Conservation (phyloP, 495 filamentous ascomycete genomes). For the Chaetomidium leptoderma region DNA sequence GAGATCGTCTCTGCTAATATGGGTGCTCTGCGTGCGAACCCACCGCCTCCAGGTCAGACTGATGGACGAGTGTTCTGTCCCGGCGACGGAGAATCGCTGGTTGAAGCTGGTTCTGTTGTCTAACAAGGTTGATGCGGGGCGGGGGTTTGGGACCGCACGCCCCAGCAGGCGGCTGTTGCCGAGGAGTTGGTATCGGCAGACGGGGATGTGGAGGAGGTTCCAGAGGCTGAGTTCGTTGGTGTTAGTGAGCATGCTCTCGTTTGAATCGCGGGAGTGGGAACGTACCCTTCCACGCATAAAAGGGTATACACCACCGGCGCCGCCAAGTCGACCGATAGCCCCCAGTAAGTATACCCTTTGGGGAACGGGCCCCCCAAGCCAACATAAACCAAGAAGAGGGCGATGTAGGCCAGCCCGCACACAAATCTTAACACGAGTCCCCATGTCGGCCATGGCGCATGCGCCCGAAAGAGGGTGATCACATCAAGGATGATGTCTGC, state of each 20-base stretch:
- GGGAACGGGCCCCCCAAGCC: constrained; percentile 26
- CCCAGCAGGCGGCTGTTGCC: constrained; percentile 5
- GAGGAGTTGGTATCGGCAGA: constrained; percentile 22
- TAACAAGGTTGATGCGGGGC: not conserved
- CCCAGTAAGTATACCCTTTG: constrained; percentile 23
- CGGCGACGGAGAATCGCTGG: constrained; percentile 14
- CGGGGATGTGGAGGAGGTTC: constrained; percentile 23
- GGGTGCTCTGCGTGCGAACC: constrained; percentile 15
- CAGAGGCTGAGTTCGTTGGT: constrained; percentile 18
- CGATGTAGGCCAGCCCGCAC: constrained; percentile 24
- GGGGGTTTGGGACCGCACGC: not conserved
- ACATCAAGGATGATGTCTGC: constrained; percentile 32
- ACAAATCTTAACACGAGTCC: constrained; percentile 19
- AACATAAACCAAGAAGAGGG: constrained; percentile 29
- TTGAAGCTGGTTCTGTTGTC: constrained; percentile 12
- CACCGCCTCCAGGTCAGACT: constrained; percentile 18
- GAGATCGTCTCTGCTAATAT: constrained; percentile 5
- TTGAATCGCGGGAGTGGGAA: not conserved
- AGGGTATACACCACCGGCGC: constrained; percentile 27
- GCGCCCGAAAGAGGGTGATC: constrained; percentile 25
- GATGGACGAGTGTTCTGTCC: constrained; percentile 14
- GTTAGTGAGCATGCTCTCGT: constrained; percentile 1
- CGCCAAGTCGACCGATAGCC: constrained; percentile 15
- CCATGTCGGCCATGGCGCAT: constrained; percentile 23
- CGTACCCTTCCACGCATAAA: constrained; percentile 30